Evolutionary conservation across 2,329 filamentous ascomycete species (phyloP), one percentile per base, ranked within the genome.

Genomic region (Monosporascus sp.): DNA sequence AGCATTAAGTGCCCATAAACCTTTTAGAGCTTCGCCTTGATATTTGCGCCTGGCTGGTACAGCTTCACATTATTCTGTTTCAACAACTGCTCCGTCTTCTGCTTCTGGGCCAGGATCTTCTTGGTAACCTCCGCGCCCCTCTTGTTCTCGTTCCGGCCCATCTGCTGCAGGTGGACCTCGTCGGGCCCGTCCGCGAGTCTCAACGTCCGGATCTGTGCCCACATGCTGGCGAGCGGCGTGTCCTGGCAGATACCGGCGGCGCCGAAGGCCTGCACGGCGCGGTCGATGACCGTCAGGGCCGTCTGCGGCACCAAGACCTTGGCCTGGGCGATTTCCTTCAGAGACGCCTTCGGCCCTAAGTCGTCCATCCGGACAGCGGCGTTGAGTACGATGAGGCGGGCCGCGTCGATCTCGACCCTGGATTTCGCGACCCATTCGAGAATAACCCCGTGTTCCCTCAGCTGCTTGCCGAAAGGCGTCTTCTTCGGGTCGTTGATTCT

Each of bases 291-390:
- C 18, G 84, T 85, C 60, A 97, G 80, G 1, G 89, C 86, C 65
- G 87, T 90, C 66, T 85, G 80, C 0, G 94, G 94, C 8, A 96
- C 88, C 18, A 96, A 82, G 0, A 97, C 87, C 79, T 99, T 99
- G 60, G 94, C 93, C 74, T 97, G 84, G 26, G 92, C 93, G 62
- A 99, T 99, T 72, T 97, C 91, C 71, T 88, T 91, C 56, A 97
- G 82, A 0, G 93, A 91, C 60, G 85, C 84, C 78, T 97, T 97
- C 63, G 94, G 89, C 61, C 93, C 88, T 20, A 86, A 82, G 61
- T 89, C 82, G 74, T 99, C 94, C 76, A 99, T 97, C 75, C 90
- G 91, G 72, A 95, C 88, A 56, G 94, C 94, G 1, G 94, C 94
- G 73, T 97, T 97, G 59, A 97, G 84, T 7, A 97, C 94, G 41